These are phyloP conservation scores for Phytopythium ostracodes DNA, from an alignment of 352 stramenopile species.

Conservation along the genomic window DNA sequence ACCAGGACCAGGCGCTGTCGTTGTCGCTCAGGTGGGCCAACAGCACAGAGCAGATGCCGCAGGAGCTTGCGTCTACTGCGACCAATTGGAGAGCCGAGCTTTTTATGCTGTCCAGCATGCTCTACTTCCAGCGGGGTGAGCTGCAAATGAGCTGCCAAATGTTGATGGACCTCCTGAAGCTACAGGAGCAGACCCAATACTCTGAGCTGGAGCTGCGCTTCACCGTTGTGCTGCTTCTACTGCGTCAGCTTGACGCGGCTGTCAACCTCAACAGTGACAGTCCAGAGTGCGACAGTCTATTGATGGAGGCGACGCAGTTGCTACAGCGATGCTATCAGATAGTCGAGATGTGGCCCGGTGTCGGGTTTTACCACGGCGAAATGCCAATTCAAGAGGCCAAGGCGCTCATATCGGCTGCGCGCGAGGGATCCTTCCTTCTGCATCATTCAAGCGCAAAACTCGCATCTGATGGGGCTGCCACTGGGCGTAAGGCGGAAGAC, in stretches of 20 bases:
- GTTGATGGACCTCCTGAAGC: constrained; percentile 19
- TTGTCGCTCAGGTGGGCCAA: constrained; percentile 9
- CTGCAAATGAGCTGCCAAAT: constrained; percentile 12
- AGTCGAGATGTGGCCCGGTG: constrained; percentile 46
- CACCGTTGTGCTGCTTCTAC: constrained; percentile 20
- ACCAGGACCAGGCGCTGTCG: constrained; percentile 17
- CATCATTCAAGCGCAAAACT: constrained; percentile 15
- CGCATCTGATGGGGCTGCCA: background rate
- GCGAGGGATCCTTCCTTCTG: constrained; percentile 43
- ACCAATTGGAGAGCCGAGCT: constrained; percentile 18
- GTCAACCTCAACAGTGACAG: background rate
- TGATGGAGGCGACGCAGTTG: constrained; percentile 8
- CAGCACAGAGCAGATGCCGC: constrained; percentile 1
- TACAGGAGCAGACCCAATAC: constrained; percentile 11
- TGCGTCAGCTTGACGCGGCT: constrained; percentile 11
- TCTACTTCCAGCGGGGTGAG: constrained; percentile 28
- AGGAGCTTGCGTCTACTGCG: too few species aligned
- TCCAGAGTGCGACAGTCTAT: background rate
- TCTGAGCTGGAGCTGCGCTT: constrained; percentile 38
- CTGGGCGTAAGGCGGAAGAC: background rate
- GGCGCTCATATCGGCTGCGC: constrained; percentile 16
- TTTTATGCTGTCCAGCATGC: constrained; percentile 38
- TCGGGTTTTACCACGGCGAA: constrained; percentile 51
- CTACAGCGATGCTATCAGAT: constrained; percentile 39
- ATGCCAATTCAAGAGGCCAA: constrained; percentile 27